Conservation (phyloP, 2,329 filamentous ascomycete species). For the Didymella lethalis region DNA sequence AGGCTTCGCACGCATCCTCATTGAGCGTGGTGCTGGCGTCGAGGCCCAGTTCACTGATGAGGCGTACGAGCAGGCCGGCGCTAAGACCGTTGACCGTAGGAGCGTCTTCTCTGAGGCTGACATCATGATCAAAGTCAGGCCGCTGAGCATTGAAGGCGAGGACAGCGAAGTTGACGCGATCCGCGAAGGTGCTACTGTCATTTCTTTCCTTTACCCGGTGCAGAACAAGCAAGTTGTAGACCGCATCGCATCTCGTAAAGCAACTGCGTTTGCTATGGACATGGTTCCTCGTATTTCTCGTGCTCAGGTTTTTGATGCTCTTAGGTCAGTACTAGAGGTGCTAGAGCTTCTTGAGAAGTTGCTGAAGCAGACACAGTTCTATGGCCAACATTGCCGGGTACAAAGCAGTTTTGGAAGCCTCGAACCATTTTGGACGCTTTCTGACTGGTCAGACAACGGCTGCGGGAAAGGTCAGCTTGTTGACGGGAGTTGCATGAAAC, state of each 20-base stretch:
- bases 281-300: conserved; percentile 90
- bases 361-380: conserved; percentile 63
- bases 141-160: conserved; percentile 66
- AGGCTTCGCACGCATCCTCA: conserved; percentile 77
- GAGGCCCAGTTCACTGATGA: conserved; percentile 79
- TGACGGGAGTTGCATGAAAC: too few species aligned
- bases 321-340: conserved; percentile 53
- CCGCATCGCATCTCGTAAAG: conserved; percentile 72
- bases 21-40: conserved; percentile 81
- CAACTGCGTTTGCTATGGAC: conserved; percentile 89
- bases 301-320: conserved; percentile 85
- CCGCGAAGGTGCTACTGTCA: conserved; percentile 74
- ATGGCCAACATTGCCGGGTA: conserved; percentile 97
- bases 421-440: conserved; percentile 88
- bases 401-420: conserved; percentile 88
- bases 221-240: conserved; percentile 81
- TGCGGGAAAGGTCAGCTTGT: conserved; percentile 64
- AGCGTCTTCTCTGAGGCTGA: conserved; percentile 78
- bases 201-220: conserved; percentile 83
- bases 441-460: conserved; percentile 90
- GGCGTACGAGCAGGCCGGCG: conserved; percentile 79
- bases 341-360: background rate
- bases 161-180: conserved; percentile 73
- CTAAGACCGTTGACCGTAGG: conserved; percentile 73
- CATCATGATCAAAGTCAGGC: conserved; percentile 84